Conservation (phyloP, 2,329 filamentous ascomycete species). For the Fusarium beomiforme region DNA sequence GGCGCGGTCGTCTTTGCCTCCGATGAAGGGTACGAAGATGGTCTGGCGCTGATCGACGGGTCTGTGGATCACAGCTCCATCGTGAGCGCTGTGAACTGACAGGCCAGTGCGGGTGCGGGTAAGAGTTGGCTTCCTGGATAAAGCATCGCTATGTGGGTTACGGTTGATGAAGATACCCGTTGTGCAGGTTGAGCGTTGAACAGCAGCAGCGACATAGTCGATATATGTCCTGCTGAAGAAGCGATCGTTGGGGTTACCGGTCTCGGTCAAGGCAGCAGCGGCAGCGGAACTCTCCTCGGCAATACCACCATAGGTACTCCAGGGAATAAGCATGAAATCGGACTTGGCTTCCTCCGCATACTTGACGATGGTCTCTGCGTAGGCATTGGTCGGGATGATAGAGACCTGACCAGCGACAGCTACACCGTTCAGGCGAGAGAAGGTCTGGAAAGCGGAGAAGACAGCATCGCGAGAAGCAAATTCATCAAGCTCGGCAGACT, state of each 20-base stretch:
- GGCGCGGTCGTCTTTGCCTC: slow-evolving; percentile 81
- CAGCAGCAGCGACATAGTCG: slow-evolving; percentile 75
- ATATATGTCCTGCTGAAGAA: slow-evolving; percentile 64
- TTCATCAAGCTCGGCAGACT: slow-evolving; percentile 84
- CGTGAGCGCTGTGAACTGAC: slow-evolving; percentile 54
- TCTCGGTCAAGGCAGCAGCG: slow-evolving; percentile 19
- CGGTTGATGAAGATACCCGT: slow-evolving; percentile 63
- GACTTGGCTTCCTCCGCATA: slow-evolving; percentile 76
- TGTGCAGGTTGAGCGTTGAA: slow-evolving; percentile 79
- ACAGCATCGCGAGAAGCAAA: slow-evolving; percentile 80
- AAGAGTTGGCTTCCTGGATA: slow-evolving; percentile 59
- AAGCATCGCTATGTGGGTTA: slow-evolving; percentile 45
- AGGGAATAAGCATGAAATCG: slow-evolving; percentile 85
- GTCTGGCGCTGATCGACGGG: slow-evolving; percentile 78
- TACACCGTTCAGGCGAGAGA: slow-evolving; percentile 85
- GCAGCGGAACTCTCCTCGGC: slow-evolving; percentile 61
- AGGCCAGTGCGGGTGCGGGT: slow-evolving; percentile 45
- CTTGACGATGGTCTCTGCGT: slow-evolving; percentile 78
- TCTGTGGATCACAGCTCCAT: slow-evolving; percentile 60
- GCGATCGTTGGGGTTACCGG: slow-evolving; percentile 37
- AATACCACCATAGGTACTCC: slow-evolving; percentile 84
- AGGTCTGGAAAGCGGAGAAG: slow-evolving; percentile 89
- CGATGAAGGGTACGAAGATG: slow-evolving; percentile 88
- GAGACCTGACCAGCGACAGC: slow-evolving; percentile 84
- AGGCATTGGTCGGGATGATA: slow-evolving; percentile 80